These are phyloP conservation scores for Ceratocystis lukuohia DNA, from an alignment of 2,329 filamentous ascomycete species.

Conservation along the genomic window DNA sequence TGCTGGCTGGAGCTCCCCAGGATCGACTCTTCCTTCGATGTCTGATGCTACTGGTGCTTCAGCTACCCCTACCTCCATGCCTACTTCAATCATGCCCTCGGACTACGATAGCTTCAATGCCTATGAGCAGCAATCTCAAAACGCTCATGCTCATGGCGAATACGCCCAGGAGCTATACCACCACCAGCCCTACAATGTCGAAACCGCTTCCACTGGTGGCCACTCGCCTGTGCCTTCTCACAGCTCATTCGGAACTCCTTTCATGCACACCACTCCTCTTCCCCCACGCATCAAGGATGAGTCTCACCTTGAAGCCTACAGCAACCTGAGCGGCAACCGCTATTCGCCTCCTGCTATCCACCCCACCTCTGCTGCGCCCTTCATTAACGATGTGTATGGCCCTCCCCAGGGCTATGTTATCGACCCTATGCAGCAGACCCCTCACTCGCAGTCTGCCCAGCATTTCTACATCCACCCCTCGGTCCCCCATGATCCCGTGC, in stretches of 20 bases:
- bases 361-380: constrained; percentile 20
- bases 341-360: constrained; percentile 32
- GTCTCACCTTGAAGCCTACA: constrained; percentile 17
- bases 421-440: constrained; percentile 13
- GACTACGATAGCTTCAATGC: constrained; percentile 37
- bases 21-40: constrained; percentile 28
- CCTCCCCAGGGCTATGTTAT: constrained; percentile 22
- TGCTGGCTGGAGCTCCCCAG: constrained; percentile 32
- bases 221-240: constrained; percentile 18
- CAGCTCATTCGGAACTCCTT: constrained; percentile 15
- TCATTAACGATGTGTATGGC: constrained; percentile 18
- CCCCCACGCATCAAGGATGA: constrained; percentile 32
- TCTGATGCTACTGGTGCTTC: constrained; percentile 29
- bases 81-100: constrained; percentile 33
- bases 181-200: not conserved
- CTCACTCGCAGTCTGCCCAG: not conserved
- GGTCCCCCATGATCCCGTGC: not conserved
- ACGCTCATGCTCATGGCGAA: constrained; percentile 34
- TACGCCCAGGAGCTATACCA: constrained; percentile 27
- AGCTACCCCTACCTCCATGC: constrained; percentile 31
- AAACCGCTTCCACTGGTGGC: constrained; percentile 11
- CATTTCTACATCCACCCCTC: not conserved
- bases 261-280: constrained; percentile 16
- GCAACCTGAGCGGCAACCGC: constrained; percentile 18
- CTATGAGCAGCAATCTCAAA: constrained; percentile 30